Evolutionary conservation across 495 filamentous ascomycete species (phyloP).

Genomic region (Cetradonia linearis): DNA sequence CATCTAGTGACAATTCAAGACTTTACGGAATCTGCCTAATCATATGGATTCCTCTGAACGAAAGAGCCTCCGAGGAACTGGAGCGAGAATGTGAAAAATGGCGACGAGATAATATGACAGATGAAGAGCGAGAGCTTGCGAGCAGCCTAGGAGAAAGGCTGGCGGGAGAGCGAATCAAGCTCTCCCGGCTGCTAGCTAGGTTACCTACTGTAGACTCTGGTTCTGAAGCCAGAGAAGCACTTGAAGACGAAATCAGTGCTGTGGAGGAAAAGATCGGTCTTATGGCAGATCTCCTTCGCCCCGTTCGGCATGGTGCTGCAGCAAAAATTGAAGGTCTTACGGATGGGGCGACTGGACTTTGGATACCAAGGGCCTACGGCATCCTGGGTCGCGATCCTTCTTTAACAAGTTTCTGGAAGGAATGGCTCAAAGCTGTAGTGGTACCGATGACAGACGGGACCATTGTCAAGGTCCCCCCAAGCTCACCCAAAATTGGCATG

Average conservation of each 20-base stretch:
- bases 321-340: conserved; percentile 96
- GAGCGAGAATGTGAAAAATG: conserved; percentile 90
- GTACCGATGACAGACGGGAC: conserved; percentile 90
- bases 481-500: conserved; percentile 81
- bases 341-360: conserved; percentile 90
- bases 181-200: conserved; percentile 76
- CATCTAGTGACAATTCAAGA: conserved; percentile 78
- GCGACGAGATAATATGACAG: conserved; percentile 90
- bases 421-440: conserved; percentile 86
- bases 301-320: conserved; percentile 85
- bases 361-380: conserved; percentile 91
- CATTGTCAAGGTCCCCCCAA: conserved; percentile 71
- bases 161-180: conserved; percentile 78
- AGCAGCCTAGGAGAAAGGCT: conserved; percentile 84
- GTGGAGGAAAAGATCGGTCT: conserved; percentile 95
- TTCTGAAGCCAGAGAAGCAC: conserved; percentile 63
- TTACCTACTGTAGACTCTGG: conserved; percentile 72
- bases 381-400: conserved; percentile 78
- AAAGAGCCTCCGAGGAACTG: conserved; percentile 70
- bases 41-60: conserved; percentile 82
- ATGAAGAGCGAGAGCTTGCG: conserved; percentile 88
- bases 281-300: conserved; percentile 91
- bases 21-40: conserved; percentile 87
- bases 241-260: conserved; percentile 90
- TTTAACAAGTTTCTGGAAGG: conserved; percentile 94